Conservation (phyloP, 2,329 filamentous ascomycete genomes). For the Colletotrichum orbiculare region DNA sequence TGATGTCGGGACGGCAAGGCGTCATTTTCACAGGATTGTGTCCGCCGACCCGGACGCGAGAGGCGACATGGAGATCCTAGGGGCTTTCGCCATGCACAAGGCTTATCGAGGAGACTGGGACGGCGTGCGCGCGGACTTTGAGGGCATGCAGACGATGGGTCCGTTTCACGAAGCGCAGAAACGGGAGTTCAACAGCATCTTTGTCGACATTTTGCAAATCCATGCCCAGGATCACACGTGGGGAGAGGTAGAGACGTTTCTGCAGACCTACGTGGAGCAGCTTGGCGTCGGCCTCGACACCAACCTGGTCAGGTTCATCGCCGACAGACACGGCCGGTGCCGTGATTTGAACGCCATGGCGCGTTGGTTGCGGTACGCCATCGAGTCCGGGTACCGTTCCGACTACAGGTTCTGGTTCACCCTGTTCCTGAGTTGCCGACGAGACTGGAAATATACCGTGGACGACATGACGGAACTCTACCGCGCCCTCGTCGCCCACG, state of each 20-base stretch:
- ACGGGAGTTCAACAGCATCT: slow-evolving; percentile 44
- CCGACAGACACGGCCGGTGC: slow-evolving; percentile 54
- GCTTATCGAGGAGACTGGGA: slow-evolving; percentile 56
- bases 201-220: slow-evolving; percentile 53
- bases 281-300: slow-evolving; percentile 49
- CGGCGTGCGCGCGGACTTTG: slow-evolving; percentile 49
- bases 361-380: slow-evolving; percentile 54
- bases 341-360: slow-evolving; percentile 52
- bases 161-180: slow-evolving; percentile 21
- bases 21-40: slow-evolving; percentile 10
- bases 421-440: slow-evolving; percentile 51
- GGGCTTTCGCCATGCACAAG: slow-evolving; percentile 48
- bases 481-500: slow-evolving; percentile 41
- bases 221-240: slow-evolving; percentile 52
- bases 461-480: slow-evolving; percentile 48
- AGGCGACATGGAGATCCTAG: slow-evolving; percentile 41
- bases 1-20: slow-evolving; percentile 8
- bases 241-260: slow-evolving; percentile 52
- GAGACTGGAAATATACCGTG: slow-evolving; percentile 52
- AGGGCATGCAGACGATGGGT: slow-evolving; percentile 40
- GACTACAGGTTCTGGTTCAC: slow-evolving; percentile 52
- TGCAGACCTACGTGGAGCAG: slow-evolving; percentile 49
- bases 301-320: slow-evolving; percentile 54
- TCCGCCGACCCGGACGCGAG: slow-evolving; percentile 6
- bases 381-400: slow-evolving; percentile 47